Evolutionary conservation across 2,329 filamentous ascomycete genomes (phyloP).

Genomic region (Sarocladium kiliense): DNA sequence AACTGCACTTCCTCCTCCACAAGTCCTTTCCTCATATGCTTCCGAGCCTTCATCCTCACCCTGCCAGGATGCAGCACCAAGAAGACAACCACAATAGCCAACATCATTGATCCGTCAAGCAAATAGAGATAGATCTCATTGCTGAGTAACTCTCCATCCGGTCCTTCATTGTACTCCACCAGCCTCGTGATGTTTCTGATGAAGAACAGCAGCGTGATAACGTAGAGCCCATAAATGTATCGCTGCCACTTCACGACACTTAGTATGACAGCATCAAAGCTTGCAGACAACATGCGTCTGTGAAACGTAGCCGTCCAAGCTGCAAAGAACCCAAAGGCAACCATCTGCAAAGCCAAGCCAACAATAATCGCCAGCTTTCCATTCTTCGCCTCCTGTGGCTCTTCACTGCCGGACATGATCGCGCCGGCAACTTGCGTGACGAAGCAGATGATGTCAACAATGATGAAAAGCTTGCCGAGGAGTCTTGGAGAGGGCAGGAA

Average conservation of each 20-base stretch:
- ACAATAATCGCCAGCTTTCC: constrained; percentile 17
- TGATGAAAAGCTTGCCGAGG: constrained; percentile 40
- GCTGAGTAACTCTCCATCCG: constrained; percentile 34
- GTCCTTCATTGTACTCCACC: constrained; percentile 40
- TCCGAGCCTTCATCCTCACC: constrained; percentile 62
- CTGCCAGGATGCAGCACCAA: constrained; percentile 14
- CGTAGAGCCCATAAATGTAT: constrained; percentile 35
- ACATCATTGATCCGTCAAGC: constrained; percentile 24
- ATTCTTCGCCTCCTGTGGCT: constrained; percentile 11
- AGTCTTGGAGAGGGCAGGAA: constrained; percentile 30
- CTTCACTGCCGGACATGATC: constrained; percentile 18
- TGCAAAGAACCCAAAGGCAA: constrained; percentile 45
- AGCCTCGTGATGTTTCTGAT: constrained; percentile 42
- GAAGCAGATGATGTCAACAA: constrained; percentile 38
- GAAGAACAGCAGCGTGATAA: constrained; percentile 37
- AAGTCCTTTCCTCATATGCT: constrained; percentile 74
- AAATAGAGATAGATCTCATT: constrained; percentile 41
- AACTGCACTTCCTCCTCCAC: background rate
- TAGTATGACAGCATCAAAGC: background rate
- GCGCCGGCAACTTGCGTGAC: constrained; percentile 33
- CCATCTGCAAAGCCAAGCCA: constrained; percentile 44
- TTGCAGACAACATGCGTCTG: constrained; percentile 21
- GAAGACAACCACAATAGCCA: constrained; percentile 13
- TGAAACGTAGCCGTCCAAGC: constrained; percentile 37
- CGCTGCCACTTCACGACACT: constrained; percentile 16